Percentiles rank a stretch among this genome's conserved stretches.
Conservation (phyloP, 2,329 filamentous ascomycete genomes). For the Sporothrix pseudoabietina region DNA sequence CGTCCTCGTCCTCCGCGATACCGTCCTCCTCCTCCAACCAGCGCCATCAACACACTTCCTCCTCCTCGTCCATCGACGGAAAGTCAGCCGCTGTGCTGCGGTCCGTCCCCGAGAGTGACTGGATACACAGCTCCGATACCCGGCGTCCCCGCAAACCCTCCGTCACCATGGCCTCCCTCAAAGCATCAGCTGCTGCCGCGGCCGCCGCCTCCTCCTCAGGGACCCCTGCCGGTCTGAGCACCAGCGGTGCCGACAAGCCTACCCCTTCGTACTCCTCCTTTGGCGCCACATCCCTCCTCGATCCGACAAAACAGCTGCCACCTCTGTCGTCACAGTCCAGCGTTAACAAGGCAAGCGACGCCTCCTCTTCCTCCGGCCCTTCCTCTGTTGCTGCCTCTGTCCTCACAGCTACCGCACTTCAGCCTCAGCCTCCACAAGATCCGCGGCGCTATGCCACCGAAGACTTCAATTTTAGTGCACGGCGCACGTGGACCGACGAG, state of each 20-base stretch:
- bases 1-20: neutral
- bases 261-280: neutral
- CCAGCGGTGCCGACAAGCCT: constrained; percentile 8
- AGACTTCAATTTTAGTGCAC: constrained; percentile 56
- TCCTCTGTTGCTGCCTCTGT: constrained; percentile 24
- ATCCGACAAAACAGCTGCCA: constrained; percentile 17
- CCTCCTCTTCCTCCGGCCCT: constrained; percentile 17
- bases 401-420: constrained; percentile 36
- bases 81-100: constrained; percentile 42
- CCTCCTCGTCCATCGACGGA: neutral
- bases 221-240: neutral
- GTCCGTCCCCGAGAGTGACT: constrained; percentile 63
- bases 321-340: neutral
- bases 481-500: constrained; percentile 65
- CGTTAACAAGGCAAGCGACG: neutral
- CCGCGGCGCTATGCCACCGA: constrained; percentile 57
- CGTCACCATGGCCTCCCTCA: constrained; percentile 34
- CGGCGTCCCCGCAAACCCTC: constrained; percentile 41
- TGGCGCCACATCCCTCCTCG: neutral
- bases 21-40: constrained; percentile 15
- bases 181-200: neutral
- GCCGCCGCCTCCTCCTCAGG: neutral
- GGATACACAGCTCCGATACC: constrained; percentile 47
- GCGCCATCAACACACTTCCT: constrained; percentile 19
- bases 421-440: constrained; percentile 49